Percentiles rank a stretch among this genome's conserved stretches.
These are phyloP conservation scores for Plantago coronopus DNA, from an alignment of 305 asterid species.

Conservation along the genomic window DNA sequence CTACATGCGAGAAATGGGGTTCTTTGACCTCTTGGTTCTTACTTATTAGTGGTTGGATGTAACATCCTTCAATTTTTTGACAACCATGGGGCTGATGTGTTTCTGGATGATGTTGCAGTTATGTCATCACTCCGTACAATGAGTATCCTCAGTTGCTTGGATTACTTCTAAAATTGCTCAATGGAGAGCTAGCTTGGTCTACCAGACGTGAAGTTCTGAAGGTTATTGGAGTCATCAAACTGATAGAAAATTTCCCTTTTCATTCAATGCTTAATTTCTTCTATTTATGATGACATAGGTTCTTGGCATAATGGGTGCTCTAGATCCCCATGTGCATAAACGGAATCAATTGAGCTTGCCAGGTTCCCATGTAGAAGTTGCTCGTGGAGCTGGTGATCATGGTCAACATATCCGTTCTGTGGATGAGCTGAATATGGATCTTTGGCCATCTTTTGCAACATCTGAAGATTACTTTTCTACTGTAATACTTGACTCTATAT, in stretches of 20 bases:
- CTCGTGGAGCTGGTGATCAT: constrained; percentile 74
- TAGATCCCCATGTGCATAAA: constrained; percentile 93
- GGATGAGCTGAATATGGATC: constrained; percentile 91
- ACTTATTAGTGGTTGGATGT: constrained; percentile 17
- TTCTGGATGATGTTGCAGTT: constrained; percentile 48
- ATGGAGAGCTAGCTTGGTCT: constrained; percentile 98
- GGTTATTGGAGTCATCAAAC: constrained; percentile 42
- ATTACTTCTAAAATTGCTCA: constrained; percentile 83
- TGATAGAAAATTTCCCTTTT: constrained; percentile 14
- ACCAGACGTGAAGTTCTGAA: constrained; percentile 93
- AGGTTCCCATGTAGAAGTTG: constrained; percentile 91
- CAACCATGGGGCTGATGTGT: constrained; percentile 17
- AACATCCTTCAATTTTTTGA: constrained; percentile 5
- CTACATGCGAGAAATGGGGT: not conserved
- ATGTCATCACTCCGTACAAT: constrained; percentile 88
- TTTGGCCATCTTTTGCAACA: constrained; percentile 97
- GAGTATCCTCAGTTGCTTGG: constrained; percentile 92
- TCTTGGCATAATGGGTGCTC: constrained; percentile 98
- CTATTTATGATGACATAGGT: constrained; percentile 47
- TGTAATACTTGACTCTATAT: constrained; percentile 46
- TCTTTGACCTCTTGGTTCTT: constrained; percentile 6
- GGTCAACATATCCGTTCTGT: constrained; percentile 78
- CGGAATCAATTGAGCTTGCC: constrained; percentile 78
- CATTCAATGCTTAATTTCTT: constrained; percentile 22
- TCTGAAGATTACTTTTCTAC: constrained; percentile 97